Evolutionary conservation across 768 basidiomycete species (phyloP).

Genomic region (Psilocybe subaeruginosa): DNA sequence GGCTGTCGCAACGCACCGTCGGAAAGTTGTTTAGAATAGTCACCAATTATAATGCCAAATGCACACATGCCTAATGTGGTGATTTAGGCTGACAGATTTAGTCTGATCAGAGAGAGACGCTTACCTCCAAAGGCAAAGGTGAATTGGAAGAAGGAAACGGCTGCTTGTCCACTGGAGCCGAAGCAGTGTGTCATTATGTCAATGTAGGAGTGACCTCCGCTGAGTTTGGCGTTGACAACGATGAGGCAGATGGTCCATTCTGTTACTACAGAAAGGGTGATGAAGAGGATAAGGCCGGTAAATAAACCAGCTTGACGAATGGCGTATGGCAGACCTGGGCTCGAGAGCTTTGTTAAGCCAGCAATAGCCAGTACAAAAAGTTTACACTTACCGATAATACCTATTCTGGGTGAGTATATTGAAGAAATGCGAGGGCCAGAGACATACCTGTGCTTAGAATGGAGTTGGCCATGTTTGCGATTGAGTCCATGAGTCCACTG

Average conservation of each 20-base stretch:
- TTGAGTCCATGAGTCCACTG: conserved; percentile 76
- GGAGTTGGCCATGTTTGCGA: conserved; percentile 95
- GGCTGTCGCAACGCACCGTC: conserved; percentile 44
- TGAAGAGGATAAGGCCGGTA: conserved; percentile 79
- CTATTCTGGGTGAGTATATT: conserved; percentile 34
- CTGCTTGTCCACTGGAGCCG: conserved; percentile 87
- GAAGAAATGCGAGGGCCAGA: conserved; percentile 14
- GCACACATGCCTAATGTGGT: conserved; percentile 84
- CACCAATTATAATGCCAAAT: conserved; percentile 97
- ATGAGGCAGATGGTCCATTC: conserved; percentile 98
- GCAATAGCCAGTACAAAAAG: conserved; percentile 3
- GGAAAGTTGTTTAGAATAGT: conserved; percentile 95
- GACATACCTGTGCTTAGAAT: conserved; percentile 87
- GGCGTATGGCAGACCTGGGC: conserved; percentile 88
- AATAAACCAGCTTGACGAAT: conserved; percentile 94
- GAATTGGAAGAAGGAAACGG: conserved; percentile 97
- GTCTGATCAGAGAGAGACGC: conserved; percentile 19
- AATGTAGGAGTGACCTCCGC: conserved; percentile 90
- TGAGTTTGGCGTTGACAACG: conserved; percentile 93
- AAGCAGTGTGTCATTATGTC: conserved; percentile 95
- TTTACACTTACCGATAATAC: conserved; percentile 66
- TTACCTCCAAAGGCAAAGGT: conserved; percentile 94
- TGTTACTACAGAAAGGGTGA: conserved; percentile 80
- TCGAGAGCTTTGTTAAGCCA: conserved; percentile 9
- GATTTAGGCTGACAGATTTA: neutral